Conservation (phyloP, 495 filamentous ascomycete species). For the Hyaloscypha bicolor region DNA sequence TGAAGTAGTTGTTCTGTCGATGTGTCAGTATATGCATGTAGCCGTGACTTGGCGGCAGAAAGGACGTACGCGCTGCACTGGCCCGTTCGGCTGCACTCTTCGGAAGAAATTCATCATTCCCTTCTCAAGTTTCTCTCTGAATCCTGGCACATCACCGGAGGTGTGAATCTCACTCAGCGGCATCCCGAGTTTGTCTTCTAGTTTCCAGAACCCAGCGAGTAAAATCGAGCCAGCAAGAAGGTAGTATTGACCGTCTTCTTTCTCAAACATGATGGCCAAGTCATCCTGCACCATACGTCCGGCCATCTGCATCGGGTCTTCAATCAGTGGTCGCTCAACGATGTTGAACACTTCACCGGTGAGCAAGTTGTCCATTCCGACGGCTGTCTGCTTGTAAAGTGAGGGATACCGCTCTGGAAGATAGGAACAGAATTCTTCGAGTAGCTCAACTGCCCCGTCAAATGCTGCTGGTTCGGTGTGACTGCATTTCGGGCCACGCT, state of each 20-base stretch:
- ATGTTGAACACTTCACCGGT: slow-evolving; percentile 79
- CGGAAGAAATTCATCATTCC: slow-evolving; percentile 84
- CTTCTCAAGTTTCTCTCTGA: slow-evolving; percentile 73
- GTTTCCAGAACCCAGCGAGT: slow-evolving; percentile 85
- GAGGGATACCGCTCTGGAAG: slow-evolving; percentile 80
- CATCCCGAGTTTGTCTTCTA: slow-evolving; percentile 87
- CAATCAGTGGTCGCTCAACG: slow-evolving; percentile 61
- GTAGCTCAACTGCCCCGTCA: slow-evolving; percentile 75
- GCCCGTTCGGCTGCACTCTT: slow-evolving; percentile 62
- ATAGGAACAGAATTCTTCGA: slow-evolving; percentile 75
- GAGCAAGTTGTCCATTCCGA: slow-evolving; percentile 70
- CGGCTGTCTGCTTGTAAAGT: slow-evolving; percentile 64
- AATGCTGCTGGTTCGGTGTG: slow-evolving; percentile 73
- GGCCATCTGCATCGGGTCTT: slow-evolving; percentile 81
- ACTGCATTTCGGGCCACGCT: slow-evolving; percentile 72
- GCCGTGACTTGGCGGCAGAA: neutral
- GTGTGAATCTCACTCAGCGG: slow-evolving; percentile 81
- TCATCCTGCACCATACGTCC: slow-evolving; percentile 83
- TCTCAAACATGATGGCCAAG: slow-evolving; percentile 84
- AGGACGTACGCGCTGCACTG: slow-evolving; percentile 50
- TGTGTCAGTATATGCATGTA: slow-evolving; percentile 20
- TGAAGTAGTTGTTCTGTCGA: slow-evolving; percentile 64
- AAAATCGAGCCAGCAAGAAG: slow-evolving; percentile 79
- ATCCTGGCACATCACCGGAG: slow-evolving; percentile 78
- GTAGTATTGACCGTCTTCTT: slow-evolving; percentile 79